Percentiles rank a stretch among this genome's conserved stretches.
Conservation (phyloP, 352 stramenopile species). For the Globisporangium ultimum region DNA sequence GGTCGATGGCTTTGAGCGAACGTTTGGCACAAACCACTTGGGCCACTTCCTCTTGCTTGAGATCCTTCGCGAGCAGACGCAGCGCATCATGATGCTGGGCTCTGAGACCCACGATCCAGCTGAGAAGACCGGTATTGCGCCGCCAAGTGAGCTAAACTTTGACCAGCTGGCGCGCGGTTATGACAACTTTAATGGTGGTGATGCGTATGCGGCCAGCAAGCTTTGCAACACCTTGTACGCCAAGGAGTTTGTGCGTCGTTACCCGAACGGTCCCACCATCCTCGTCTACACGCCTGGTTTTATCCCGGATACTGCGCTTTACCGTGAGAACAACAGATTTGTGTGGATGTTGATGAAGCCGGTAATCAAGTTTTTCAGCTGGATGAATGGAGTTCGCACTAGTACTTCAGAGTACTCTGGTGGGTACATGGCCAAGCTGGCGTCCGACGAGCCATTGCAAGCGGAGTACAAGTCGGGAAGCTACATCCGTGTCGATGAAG, state of each 20-base stretch:
- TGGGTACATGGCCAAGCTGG: constrained; percentile 25
- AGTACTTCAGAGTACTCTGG: constrained; percentile 22
- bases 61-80: constrained; percentile 17
- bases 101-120: constrained; percentile 28
- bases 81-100: constrained; percentile 21
- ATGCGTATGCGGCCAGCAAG: constrained; percentile 29
- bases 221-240: constrained; percentile 26
- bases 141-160: constrained; percentile 22
- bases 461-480: constrained; percentile 14
- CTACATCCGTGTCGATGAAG: constrained; percentile 25
- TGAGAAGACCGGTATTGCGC: constrained; percentile 14
- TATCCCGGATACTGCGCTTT: constrained; percentile 19
- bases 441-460: constrained; percentile 12
- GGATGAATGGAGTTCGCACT: constrained; percentile 3
- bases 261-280: constrained; percentile 17
- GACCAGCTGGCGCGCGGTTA: constrained; percentile 18
- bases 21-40: constrained; percentile 37
- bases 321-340: constrained; percentile 13
- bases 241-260: constrained; percentile 23
- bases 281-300: constrained; percentile 24
- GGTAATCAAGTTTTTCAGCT: not conserved
- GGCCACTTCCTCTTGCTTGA: constrained; percentile 34
- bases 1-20: constrained; percentile 32
- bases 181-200: constrained; percentile 15
- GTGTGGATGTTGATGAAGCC: constrained; percentile 10